Evolutionary conservation across 2,329 filamentous ascomycete genomes (phyloP).

Genomic region (Pseudogymnoascus sp.): DNA sequence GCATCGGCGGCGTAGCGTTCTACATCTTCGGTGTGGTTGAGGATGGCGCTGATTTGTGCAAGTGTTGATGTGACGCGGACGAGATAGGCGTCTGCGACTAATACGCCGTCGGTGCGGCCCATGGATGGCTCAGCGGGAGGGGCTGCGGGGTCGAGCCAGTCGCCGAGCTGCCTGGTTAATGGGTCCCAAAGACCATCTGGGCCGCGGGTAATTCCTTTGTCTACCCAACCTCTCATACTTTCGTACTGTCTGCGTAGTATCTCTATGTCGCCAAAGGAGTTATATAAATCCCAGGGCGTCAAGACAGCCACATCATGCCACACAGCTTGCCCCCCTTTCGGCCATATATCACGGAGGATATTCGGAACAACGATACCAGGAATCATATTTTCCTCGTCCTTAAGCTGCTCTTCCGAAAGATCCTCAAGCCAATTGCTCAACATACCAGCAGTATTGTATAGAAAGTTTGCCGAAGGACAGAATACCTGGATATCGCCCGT

Average conservation of each 20-base stretch:
- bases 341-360: conserved; percentile 15
- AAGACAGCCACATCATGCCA: conserved; percentile 40
- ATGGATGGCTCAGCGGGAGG: conserved; percentile 34
- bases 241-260: conserved; percentile 34
- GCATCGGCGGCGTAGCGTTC: conserved; percentile 20
- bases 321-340: conserved; percentile 21
- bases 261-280: conserved; percentile 31
- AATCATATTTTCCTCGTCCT: conserved; percentile 7
- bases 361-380: conserved; percentile 19
- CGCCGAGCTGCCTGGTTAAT: conserved; percentile 34
- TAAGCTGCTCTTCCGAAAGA: conserved; percentile 15
- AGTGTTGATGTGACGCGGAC: conserved; percentile 36
- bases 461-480: conserved; percentile 35
- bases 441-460: conserved; percentile 36
- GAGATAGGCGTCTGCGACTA: conserved; percentile 43
- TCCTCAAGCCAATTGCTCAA: conserved; percentile 35
- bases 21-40: conserved; percentile 28
- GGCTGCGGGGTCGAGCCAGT: conserved; percentile 44
- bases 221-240: conserved; percentile 36
- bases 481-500: conserved; percentile 42
- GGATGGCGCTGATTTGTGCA: conserved; percentile 28
- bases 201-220: conserved; percentile 30
- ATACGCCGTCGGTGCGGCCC: conserved; percentile 34
- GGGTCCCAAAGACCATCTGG: conserved; percentile 35
- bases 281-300: conserved; percentile 36